Evolutionary conservation across 495 filamentous ascomycete genomes (phyloP).

Genomic region (Penicillium fimorum): DNA sequence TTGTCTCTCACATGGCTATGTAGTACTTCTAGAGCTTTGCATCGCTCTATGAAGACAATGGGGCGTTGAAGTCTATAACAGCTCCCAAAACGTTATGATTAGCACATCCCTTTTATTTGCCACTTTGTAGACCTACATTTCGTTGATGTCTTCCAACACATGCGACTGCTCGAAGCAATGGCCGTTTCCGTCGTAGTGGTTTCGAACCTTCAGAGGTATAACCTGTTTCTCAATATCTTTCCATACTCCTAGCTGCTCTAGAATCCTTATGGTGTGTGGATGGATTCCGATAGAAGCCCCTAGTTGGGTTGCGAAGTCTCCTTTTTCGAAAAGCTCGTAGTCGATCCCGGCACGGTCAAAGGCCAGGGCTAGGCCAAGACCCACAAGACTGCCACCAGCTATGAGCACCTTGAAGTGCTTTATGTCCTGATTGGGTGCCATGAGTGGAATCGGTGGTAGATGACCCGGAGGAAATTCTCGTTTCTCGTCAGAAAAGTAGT

Average conservation of each 20-base stretch:
- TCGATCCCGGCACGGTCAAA: constrained; percentile 21
- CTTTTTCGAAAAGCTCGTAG: constrained; percentile 20
- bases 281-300: constrained; percentile 20
- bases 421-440: background rate
- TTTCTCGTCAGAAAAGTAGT: background rate
- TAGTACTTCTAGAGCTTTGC: constrained; percentile 12
- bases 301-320: constrained; percentile 16
- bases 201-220: constrained; percentile 13
- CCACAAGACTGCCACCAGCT: constrained; percentile 20
- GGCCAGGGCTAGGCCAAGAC: constrained; percentile 15
- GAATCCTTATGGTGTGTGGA: constrained; percentile 15
- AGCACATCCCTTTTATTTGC: background rate
- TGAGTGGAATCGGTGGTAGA: background rate
- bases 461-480: background rate
- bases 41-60: constrained; percentile 21
- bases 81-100: background rate
- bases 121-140: constrained; percentile 15
- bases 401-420: constrained; percentile 20
- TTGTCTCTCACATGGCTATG: constrained; percentile 14
- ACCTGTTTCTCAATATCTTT: constrained; percentile 16
- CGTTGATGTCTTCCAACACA: constrained; percentile 6
- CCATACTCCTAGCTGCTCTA: constrained; percentile 19
- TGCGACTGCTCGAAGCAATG: constrained; percentile 13
- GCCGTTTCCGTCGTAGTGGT: constrained; percentile 14
- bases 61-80: constrained; percentile 15